Base-by-base conservation (phyloP, 2,329 filamentous ascomycete genomes). In the Alternaria sp. region DNA sequence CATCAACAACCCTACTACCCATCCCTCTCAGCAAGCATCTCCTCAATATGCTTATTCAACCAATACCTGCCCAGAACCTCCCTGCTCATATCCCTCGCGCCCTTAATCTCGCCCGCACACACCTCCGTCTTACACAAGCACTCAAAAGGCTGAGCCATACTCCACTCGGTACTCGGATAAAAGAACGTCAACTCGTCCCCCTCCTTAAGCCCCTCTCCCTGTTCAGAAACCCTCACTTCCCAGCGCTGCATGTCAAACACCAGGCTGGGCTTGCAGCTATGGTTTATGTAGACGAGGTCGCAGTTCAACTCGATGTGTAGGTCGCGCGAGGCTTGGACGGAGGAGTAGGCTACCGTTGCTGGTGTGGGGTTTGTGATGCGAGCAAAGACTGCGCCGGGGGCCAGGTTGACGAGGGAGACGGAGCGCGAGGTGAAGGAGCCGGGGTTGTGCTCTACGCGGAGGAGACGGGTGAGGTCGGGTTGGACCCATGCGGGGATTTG, bases 131-230 rank as follows among this genome's bases (percentile, higher is more conserved):
- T 83, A 75, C 90, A 93, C 62, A 86, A 81, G 76, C 90, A 93
- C 63, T 86, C 80, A 74, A 93, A 93, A 5, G 89, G 85, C 81
- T 92, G 90, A 30, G 88, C 87, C 90, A 93, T 92, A 72, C 83
- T 73, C 89, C 89, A 93, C 79, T 93, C 90, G 1, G 90, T 92
- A 57, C 88, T 91, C 5, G 90, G 90, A 71, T 93, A 93, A 80
- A 92, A 93, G 81, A 92, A 93, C 75, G 80, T 80, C 47, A 83
- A 63, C 56, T 81, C 79, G 36, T 83, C 81, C 2, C 81, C 81
- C 9, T 65, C 74, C 36, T 74, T 78, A 56, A 80, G 54, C 0
- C 76, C 78, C 2, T 60, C 66, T 15, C 67, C 67, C 8, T 69
- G 56, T 3, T 72, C 73, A 7, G 86, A 86, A 11, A 86, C 88